Percentiles rank a stretch among this genome's conserved stretches.
phyloP scores from a whole-genome alignment of 768 basidiomycete species.

The Kondoa malvinella region DNA sequence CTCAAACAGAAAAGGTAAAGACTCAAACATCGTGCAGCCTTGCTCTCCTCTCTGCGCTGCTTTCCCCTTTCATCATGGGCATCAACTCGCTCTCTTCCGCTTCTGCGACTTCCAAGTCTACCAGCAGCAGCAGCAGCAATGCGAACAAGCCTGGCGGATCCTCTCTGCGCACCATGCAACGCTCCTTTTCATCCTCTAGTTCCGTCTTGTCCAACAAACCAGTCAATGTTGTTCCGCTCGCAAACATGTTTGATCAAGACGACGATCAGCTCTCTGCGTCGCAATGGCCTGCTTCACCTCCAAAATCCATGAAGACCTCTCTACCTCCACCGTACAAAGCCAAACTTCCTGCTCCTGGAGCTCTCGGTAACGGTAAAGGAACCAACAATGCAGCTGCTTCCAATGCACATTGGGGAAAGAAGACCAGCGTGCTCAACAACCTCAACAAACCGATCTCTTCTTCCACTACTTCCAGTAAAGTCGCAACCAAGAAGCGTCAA shows the following conservation, averaged over 20 bases:
- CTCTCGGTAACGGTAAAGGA: neutral
- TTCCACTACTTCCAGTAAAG: neutral
- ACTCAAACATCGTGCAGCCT: too few relatives aligned
- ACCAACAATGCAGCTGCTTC: neutral
- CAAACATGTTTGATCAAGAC: neutral
- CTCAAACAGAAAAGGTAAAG: too few relatives aligned
- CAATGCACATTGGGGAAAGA: neutral
- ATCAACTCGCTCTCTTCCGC: neutral
- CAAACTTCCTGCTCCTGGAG: neutral
- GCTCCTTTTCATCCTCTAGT: neutral
- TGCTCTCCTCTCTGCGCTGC: too few relatives aligned
- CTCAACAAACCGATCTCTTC: neutral
- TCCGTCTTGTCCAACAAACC: neutral
- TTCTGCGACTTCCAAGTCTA: neutral
- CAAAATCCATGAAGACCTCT: neutral
- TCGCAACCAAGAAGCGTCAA: neutral
- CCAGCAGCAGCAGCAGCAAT: neutral
- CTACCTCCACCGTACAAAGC: neutral
- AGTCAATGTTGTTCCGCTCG: neutral
- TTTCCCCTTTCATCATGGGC: neutral
- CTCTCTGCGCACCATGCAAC: neutral
- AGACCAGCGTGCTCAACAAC: neutral
- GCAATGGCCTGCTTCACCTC: neutral
- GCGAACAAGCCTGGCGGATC: neutral
- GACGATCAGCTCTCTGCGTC: neutral